Conservation (phyloP, 768 basidiomycete species). For the Psilocybe subaeruginosa region DNA sequence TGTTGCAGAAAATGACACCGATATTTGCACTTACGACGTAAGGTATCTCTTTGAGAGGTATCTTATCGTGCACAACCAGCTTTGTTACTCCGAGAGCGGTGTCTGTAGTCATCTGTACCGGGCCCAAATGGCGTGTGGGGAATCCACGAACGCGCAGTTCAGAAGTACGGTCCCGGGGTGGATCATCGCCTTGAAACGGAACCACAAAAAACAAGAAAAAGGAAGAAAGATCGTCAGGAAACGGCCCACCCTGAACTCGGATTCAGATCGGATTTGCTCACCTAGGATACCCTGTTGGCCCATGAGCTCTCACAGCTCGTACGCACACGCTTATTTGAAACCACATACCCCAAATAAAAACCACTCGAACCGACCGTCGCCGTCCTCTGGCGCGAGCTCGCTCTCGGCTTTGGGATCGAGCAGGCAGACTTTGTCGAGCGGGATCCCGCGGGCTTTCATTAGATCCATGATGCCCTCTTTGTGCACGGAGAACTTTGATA, state of each 20-base stretch:
- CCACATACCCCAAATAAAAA: slow-evolving; percentile 86
- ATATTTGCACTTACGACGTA: slow-evolving; percentile 56
- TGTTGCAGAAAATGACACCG: background rate
- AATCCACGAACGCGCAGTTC: slow-evolving; percentile 89
- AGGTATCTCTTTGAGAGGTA: slow-evolving; percentile 70
- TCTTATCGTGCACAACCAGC: slow-evolving; percentile 76
- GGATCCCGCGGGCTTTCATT: slow-evolving; percentile 46
- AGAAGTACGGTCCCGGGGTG: slow-evolving; percentile 89
- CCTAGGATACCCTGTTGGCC: slow-evolving; percentile 37
- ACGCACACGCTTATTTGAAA: background rate
- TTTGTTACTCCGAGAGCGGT: slow-evolving; percentile 94
- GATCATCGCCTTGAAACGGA: slow-evolving; percentile 78
- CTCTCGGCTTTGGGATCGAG: slow-evolving; percentile 89
- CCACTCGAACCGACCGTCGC: slow-evolving; percentile 74
- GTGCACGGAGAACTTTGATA: slow-evolving; percentile 49
- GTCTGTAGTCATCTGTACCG: slow-evolving; percentile 98
- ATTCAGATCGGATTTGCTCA: slow-evolving; percentile 7
- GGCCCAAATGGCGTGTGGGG: slow-evolving; percentile 81
- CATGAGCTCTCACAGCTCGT: slow-evolving; percentile 1
- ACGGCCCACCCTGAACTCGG: too few species aligned
- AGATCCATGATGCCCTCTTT: slow-evolving; percentile 58
- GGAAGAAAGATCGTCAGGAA: too few species aligned
- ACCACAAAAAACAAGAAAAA: background rate
- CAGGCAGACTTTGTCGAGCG: slow-evolving; percentile 75
- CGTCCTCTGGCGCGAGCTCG: slow-evolving; percentile 76